Evolutionary conservation across 140 eudicot species (phyloP).

Genomic region (Senecio squalidus): DNA sequence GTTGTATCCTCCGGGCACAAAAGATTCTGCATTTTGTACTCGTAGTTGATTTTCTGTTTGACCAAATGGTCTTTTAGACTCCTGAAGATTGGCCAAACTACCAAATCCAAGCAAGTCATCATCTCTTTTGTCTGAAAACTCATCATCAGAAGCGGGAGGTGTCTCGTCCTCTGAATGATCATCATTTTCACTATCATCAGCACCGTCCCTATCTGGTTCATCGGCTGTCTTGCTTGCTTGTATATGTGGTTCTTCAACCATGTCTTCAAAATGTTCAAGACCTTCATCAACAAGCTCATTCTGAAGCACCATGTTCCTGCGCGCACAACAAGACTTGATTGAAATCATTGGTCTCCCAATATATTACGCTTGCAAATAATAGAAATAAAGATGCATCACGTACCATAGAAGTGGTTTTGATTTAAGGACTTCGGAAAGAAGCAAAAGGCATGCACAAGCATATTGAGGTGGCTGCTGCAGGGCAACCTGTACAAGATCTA

Average conservation of each 20-base stretch:
- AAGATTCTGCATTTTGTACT: constrained; percentile 19
- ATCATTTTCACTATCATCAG: constrained; percentile 9
- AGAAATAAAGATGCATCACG: not conserved
- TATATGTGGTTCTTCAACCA: too few species aligned
- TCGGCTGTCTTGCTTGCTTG: not conserved
- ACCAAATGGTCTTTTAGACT: constrained; percentile 23
- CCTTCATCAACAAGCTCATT: constrained; percentile 91
- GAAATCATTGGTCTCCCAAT: not conserved
- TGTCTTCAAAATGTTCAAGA: too few species aligned
- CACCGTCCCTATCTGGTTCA: constrained; percentile 6
- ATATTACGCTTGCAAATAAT: not conserved
- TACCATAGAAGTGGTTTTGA: constrained; percentile 91
- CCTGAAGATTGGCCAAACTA: constrained; percentile 27
- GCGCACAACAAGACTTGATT: constrained; percentile 12
- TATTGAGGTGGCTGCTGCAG: too few species aligned
- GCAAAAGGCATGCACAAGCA: too few species aligned
- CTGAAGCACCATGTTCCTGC: constrained; percentile 92
- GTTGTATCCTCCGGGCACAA: constrained; percentile 78
- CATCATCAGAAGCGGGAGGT: constrained; percentile 47
- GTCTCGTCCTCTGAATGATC: constrained; percentile 33
- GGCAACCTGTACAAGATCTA: constrained; percentile 51
- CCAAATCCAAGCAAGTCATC: too few species aligned
- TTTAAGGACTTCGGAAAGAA: too few species aligned
- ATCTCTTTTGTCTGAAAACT: too few species aligned
- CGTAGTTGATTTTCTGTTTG: constrained; percentile 16